Evolutionary conservation across 805 yeast genomes (phyloP), one percentile per base, ranked within the genome.

Genomic region (Hanseniaspora clermontiae): DNA sequence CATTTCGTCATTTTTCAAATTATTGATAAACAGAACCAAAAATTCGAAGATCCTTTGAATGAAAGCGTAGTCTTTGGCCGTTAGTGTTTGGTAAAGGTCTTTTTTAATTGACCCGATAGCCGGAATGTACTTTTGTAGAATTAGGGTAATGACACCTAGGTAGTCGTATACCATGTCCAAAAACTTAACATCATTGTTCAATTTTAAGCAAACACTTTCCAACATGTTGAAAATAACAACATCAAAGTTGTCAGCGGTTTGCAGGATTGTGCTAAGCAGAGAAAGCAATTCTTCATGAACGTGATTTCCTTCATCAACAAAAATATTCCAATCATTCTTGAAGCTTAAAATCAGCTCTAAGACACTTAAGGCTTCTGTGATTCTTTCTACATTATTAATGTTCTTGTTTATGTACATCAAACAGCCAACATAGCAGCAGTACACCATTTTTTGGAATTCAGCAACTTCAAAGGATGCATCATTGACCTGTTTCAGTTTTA

Each of bases 91-190:
- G 6, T 49, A 42, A 2, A 49, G 45, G 2, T 55, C 60, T 4
- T 54, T 61, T 1, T 43, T 19, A 14, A 65, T 75, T 32, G 74
- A 76, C 57, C 77, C 75, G 43, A 83, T 70, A 53, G 81, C 77
- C 9, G 95, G 90, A 45, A 84, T 68, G 9, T 77, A 69, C 34
- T 72, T 74, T 31, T 82, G 76, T 17, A 89, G 69, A 0, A 87
- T 83, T 20, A 82, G 72, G 71, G 85, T 74, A 17, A 79, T 77
- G 6, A 89, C 76, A 60, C 96, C 74, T 51, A 89, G 69, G 29
- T 90, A 72, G 65, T 91, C 97, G 66, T 91, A 87, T 46, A 88
- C 70, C 63, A 86, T 87, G 62, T 87, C 95, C 55, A 86, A 82
- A 52, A 81, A 83, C 32, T 72, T 68, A 10, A 76, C 79, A 1